phyloP scores from a whole-genome alignment of 176 grass and related monocot genomes.

The Stipa capillata region DNA sequence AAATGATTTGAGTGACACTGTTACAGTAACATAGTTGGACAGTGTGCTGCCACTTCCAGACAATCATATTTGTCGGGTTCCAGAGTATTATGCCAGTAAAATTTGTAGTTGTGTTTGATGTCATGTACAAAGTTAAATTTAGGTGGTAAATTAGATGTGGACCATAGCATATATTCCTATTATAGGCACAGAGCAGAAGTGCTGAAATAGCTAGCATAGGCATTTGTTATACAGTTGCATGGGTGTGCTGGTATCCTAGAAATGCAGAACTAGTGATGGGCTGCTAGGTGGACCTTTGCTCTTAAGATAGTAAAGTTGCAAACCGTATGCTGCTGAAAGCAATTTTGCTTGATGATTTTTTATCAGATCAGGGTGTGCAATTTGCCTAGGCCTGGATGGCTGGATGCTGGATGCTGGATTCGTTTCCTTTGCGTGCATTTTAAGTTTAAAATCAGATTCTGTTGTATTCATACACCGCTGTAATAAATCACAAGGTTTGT shows the following conservation, averaged over 20 bases:
- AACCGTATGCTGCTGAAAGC: not conserved
- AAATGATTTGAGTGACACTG: not conserved
- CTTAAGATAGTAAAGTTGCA: not conserved
- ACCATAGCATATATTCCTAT: not conserved
- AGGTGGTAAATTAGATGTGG: not conserved
- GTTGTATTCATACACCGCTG: not conserved
- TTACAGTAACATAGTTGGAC: not conserved
- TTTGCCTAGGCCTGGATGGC: not conserved
- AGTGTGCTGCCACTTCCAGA: not conserved
- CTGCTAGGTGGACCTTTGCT: not conserved
- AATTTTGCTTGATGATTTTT: not conserved
- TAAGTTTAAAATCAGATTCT: not conserved
- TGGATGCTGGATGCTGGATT: not conserved
- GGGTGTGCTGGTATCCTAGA: not conserved
- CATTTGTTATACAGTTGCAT: not conserved
- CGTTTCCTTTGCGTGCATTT: not conserved
- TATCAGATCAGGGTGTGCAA: not conserved
- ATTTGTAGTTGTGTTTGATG: not conserved
- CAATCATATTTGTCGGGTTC: not conserved
- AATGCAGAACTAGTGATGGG: not conserved
- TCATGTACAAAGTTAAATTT: not conserved
- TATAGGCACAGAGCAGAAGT: not conserved
- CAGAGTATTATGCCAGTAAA: not conserved
- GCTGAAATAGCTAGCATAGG: not conserved
- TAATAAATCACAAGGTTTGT: conserved; percentile 3